A percentile compares a stretch with the other conserved stretches of the same genome.
Evolutionary conservation across 495 filamentous ascomycete genomes (phyloP).

Genomic region (Lasiosphaeriaceae sp.): DNA sequence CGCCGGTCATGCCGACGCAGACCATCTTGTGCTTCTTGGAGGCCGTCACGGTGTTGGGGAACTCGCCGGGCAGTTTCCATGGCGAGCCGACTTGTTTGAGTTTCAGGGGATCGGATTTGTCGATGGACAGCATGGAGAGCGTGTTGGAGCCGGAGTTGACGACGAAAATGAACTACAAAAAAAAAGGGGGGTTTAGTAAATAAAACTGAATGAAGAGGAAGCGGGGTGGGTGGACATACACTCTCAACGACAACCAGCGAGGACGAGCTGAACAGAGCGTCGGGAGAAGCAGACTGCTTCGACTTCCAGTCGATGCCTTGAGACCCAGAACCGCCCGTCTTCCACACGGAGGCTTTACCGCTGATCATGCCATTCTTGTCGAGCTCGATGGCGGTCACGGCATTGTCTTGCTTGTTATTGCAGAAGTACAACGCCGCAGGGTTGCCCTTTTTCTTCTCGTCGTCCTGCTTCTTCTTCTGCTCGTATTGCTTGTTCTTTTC

Average conservation of each 20-base stretch:
- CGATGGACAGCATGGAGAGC: slow-evolving; percentile 51
- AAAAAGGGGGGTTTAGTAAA: not conserved
- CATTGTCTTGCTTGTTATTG: slow-evolving; percentile 45
- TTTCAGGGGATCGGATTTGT: slow-evolving; percentile 36
- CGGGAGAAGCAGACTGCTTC: slow-evolving; percentile 40
- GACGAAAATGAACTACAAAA: slow-evolving; percentile 43
- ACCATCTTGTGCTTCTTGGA: slow-evolving; percentile 43
- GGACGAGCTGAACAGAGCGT: slow-evolving; percentile 51
- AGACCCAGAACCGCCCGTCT: slow-evolving; percentile 38
- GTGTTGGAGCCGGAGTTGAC: slow-evolving; percentile 62
- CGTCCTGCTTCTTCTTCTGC: no score
- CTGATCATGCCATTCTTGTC: slow-evolving; percentile 40
- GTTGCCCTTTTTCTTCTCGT: slow-evolving; percentile 4
- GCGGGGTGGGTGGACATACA: slow-evolving; percentile 27
- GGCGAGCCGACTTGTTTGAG: slow-evolving; percentile 26
- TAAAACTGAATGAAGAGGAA: not conserved
- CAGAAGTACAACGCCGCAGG: slow-evolving; percentile 48
- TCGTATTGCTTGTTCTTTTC: no score
- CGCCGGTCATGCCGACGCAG: slow-evolving; percentile 54
- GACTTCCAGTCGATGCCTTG: slow-evolving; percentile 27
- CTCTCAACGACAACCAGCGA: slow-evolving; percentile 44
- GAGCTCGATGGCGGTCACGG: slow-evolving; percentile 45
- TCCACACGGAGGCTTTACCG: slow-evolving; percentile 26
- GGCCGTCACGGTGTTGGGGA: slow-evolving; percentile 54
- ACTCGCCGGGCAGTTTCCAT: slow-evolving; percentile 46